phyloP scores from a whole-genome alignment of 2,329 filamentous ascomycete species.

The Fusarium praegraminearum region DNA sequence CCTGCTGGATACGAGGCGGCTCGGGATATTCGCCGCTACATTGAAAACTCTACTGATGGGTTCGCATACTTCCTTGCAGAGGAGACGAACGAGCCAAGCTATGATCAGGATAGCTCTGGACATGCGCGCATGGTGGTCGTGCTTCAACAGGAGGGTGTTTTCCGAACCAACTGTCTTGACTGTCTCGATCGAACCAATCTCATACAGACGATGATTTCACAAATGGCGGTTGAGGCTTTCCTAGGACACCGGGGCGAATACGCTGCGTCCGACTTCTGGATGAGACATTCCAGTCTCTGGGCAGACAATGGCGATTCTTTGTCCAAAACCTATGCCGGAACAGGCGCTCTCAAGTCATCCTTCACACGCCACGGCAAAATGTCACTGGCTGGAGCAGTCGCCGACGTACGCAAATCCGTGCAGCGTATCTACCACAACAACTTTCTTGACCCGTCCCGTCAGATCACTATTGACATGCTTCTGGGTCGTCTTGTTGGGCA shows the following conservation, averaged over 20 bases:
- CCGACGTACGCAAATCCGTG: constrained; percentile 95
- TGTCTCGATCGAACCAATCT: constrained; percentile 96
- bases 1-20: constrained; percentile 91
- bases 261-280: constrained; percentile 86
- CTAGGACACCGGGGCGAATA: constrained; percentile 77
- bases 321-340: constrained; percentile 96
- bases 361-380: constrained; percentile 96
- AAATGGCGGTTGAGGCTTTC: constrained; percentile 91
- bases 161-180: constrained; percentile 95
- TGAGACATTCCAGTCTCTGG: constrained; percentile 92
- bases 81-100: constrained; percentile 69
- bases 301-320: constrained; percentile 96
- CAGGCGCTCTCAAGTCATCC: constrained; percentile 93
- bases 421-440: constrained; percentile 98
- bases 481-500: constrained; percentile 88
- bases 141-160: constrained; percentile 93
- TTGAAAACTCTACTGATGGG: constrained; percentile 81
- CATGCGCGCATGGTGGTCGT: constrained; percentile 71
- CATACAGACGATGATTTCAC: constrained; percentile 94
- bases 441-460: constrained; percentile 91
- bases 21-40: constrained; percentile 81
- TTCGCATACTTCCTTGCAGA: constrained; percentile 95
- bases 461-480: constrained; percentile 94
- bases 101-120: constrained; percentile 54
- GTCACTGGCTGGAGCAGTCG: constrained; percentile 91